phyloP scores from a whole-genome alignment of 805 yeast species.

The Monosporozyma aerobia region DNA sequence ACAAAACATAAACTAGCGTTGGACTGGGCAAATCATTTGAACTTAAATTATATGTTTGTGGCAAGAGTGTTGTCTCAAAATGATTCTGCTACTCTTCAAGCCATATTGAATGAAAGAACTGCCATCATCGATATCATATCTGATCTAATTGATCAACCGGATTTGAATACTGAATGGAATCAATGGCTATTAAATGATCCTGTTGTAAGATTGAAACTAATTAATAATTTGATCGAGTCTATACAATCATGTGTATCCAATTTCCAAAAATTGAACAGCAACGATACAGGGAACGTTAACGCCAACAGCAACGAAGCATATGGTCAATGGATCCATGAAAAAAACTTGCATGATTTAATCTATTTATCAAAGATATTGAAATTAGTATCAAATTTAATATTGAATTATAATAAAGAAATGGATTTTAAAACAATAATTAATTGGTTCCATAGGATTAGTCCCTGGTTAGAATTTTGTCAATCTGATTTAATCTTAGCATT shows the following conservation, averaged over 20 bases:
- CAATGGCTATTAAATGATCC: neutral
- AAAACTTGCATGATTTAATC: constrained; percentile 28
- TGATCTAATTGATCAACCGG: constrained; percentile 17
- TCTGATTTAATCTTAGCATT: constrained; percentile 4
- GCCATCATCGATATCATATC: constrained; percentile 36
- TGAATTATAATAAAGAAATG: constrained; percentile 25
- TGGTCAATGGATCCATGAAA: constrained; percentile 16
- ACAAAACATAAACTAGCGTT: constrained; percentile 33
- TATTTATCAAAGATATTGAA: constrained; percentile 29
- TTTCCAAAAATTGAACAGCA: neutral
- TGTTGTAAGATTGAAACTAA: constrained; percentile 4
- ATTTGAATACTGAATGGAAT: neutral
- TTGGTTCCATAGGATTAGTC: constrained; percentile 42
- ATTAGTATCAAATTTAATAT: constrained; percentile 33
- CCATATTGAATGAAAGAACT: constrained; percentile 44
- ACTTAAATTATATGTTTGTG: constrained; percentile 37
- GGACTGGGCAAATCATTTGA: constrained; percentile 32
- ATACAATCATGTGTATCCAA: neutral
- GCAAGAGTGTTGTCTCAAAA: constrained; percentile 35
- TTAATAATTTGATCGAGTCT: constrained; percentile 1
- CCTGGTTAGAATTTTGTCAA: constrained; percentile 2
- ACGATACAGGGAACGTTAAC: neutral
- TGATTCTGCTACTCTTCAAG: constrained; percentile 33
- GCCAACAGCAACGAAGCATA: neutral
- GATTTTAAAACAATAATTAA: constrained; percentile 26